Conservation (phyloP, 2,329 filamentous ascomycete species). For the Fusarium devonianum region DNA sequence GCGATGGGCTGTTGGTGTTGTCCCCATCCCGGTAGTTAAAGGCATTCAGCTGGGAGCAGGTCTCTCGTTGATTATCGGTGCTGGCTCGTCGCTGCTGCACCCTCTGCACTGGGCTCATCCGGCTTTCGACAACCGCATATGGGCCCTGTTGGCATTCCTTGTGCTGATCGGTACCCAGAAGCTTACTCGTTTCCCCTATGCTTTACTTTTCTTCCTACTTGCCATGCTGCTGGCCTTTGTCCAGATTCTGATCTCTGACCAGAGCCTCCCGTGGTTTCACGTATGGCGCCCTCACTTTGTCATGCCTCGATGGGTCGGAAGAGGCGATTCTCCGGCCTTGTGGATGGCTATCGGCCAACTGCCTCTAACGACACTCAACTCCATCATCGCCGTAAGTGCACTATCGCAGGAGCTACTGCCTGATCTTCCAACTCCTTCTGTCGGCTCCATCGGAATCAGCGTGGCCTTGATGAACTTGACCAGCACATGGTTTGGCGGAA, state of each 20-base stretch:
- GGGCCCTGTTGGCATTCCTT: constrained; percentile 77
- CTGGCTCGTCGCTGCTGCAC: constrained; percentile 71
- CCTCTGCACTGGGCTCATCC: constrained; percentile 73
- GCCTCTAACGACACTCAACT: constrained; percentile 91
- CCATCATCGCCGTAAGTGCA: constrained; percentile 84
- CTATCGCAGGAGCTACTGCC: constrained; percentile 81
- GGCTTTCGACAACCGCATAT: constrained; percentile 78
- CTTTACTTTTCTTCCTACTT: constrained; percentile 72
- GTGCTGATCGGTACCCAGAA: constrained; percentile 73
- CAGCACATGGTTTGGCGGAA: constrained; percentile 90
- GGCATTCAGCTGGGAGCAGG: constrained; percentile 95
- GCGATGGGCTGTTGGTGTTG: constrained; percentile 72
- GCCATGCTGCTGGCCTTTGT: constrained; percentile 71
- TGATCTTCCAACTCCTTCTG: constrained; percentile 68
- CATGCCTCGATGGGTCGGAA: constrained; percentile 45
- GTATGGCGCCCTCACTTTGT: constrained; percentile 66
- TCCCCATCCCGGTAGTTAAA: constrained; percentile 88
- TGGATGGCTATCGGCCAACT: constrained; percentile 82
- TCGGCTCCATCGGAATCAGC: constrained; percentile 80
- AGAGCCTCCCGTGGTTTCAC: constrained; percentile 58
- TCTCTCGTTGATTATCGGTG: constrained; percentile 80
- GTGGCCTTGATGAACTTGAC: constrained; percentile 84
- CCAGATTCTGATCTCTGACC: constrained; percentile 43
- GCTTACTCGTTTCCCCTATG: constrained; percentile 76
- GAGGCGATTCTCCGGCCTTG: constrained; percentile 46